Percentiles rank a stretch among this genome's conserved stretches.
phyloP scores from a whole-genome alignment of 768 basidiomycete species.

The Russula griseocarnosa region DNA sequence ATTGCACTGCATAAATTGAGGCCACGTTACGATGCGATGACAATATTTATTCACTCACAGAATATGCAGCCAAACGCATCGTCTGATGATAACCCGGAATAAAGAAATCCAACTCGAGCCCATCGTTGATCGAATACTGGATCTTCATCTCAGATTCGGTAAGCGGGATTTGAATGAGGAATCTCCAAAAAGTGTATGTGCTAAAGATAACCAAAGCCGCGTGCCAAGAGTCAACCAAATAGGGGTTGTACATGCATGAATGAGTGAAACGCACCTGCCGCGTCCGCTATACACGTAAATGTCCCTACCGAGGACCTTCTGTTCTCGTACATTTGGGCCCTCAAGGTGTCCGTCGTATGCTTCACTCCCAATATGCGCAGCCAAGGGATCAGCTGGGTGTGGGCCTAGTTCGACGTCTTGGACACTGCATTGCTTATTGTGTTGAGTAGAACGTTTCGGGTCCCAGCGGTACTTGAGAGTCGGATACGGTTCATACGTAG shows the following conservation, averaged over 20 bases:
- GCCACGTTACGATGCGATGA: neutral
- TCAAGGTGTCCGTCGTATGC: neutral
- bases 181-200: conserved; percentile 92
- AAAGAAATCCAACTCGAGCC: conserved; percentile 72
- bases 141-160: conserved; percentile 68
- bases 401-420: conserved; percentile 54
- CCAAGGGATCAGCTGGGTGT: conserved; percentile 72
- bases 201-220: conserved; percentile 38
- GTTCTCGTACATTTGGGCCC: conserved; percentile 36
- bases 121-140: conserved; percentile 76
- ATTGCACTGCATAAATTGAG: conserved; percentile 55
- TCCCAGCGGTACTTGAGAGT: conserved; percentile 71
- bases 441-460: conserved; percentile 41
- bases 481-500: conserved; percentile 72
- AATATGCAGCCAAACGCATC: conserved; percentile 91
- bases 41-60: conserved; percentile 45
- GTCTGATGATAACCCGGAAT: conserved; percentile 79
- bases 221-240: neutral
- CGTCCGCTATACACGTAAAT: conserved; percentile 61
- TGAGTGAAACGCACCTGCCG: conserved; percentile 40
- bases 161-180: conserved; percentile 79
- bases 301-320: conserved; percentile 56
- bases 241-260: neutral
- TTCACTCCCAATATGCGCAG: conserved; percentile 34
- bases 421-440: conserved; percentile 8